These are phyloP conservation scores for Berkeleyomyces basicola DNA, from an alignment of 2,329 filamentous ascomycete genomes.

Conservation along the genomic window DNA sequence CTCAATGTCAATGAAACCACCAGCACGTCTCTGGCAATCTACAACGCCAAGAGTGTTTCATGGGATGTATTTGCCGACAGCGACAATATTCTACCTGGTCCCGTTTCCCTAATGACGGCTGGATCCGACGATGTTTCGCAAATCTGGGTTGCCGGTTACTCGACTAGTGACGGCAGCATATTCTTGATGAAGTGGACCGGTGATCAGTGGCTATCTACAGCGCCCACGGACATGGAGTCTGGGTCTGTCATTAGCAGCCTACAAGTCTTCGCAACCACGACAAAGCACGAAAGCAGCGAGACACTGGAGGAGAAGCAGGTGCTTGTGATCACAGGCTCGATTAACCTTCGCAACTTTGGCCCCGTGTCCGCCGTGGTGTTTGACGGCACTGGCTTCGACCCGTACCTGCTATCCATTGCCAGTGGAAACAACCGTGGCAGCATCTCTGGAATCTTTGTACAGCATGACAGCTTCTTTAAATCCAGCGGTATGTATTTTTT, in stretches of 20 bases:
- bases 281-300: constrained; percentile 46
- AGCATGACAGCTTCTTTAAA: constrained; percentile 62
- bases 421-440: constrained; percentile 50
- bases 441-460: constrained; percentile 67
- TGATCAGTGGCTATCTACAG: constrained; percentile 37
- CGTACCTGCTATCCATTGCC: constrained; percentile 65
- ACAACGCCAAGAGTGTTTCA: constrained; percentile 46
- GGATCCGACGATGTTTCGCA: constrained; percentile 56
- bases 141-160: constrained; percentile 68
- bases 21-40: constrained; percentile 51
- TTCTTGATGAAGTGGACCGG: constrained; percentile 77
- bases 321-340: constrained; percentile 70
- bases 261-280: constrained; percentile 59
- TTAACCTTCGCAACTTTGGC: constrained; percentile 60
- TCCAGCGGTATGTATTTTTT: constrained; percentile 35
- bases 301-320: constrained; percentile 51
- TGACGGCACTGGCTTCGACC: constrained; percentile 62
- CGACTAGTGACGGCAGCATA: constrained; percentile 42
- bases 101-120: constrained; percentile 57
- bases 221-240: constrained; percentile 45
- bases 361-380: constrained; percentile 74
- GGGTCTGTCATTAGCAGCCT: constrained; percentile 60
- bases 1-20: constrained; percentile 49
- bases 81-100: constrained; percentile 51
- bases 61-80: constrained; percentile 52